Evolutionary conservation across 148 eudicot genomes (phyloP), one percentile per base, ranked within the genome.

Genomic region (Camellia granthamiana): DNA sequence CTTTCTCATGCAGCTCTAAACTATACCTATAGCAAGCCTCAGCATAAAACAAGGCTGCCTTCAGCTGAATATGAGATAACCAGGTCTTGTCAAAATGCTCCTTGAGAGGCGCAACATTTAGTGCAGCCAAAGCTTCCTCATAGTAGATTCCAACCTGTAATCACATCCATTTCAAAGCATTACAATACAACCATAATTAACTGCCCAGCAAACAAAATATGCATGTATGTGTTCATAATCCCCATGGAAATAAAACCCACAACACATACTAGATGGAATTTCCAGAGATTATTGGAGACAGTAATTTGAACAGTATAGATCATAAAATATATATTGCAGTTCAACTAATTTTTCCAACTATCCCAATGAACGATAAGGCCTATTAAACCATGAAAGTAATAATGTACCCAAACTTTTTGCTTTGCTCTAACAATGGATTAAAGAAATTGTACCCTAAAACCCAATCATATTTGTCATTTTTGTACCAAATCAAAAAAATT

Each of bases 11-110:
- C 74, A 96, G 91, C 89, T 96, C 99, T 77, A 96, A 84, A 84
- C 97, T 81, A 82, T 84, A 92, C 81, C 99, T 87, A 83, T 90
- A 96, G 89, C 99, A 94, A 81, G 99, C 98, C 90, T 96, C 99
- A 19, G 95, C 97, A 85, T 89, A 90, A 85, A 93, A 94, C 69
- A 96, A 87, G 78, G 94, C 92, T 60, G 97, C 92, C 88, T 96
- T 96, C 52, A 94, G 82, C 84, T 96, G 99, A 82, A 96, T 92
- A 89, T 96, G 99, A 77, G 93, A 88, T 69, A 90, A 75, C 99
- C 99, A 96, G 47, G 85, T 85, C 90, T 84, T 96, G 79, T 94
- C 99, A 85, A 96, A 92, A 80, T 92, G 99, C 78, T 88, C 91
- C 73, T 74, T 92, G 52, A 96, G 91, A 82, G 98, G 98, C 79